phyloP scores from a whole-genome alignment of 2,329 filamentous ascomycete genomes.

The Zalaria sp. region DNA sequence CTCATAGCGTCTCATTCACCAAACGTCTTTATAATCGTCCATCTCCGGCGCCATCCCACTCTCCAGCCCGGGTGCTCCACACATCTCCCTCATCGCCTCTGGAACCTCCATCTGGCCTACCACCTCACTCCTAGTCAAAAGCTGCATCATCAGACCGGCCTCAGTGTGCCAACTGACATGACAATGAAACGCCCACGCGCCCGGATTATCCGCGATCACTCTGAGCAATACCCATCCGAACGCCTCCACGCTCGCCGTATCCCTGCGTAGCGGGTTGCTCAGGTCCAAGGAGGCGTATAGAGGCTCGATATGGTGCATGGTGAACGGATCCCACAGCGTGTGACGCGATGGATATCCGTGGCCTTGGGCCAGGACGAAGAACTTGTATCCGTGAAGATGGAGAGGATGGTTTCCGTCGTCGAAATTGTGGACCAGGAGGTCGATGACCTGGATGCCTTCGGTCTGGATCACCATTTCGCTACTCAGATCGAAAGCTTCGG shows the following conservation, averaged over 20 bases:
- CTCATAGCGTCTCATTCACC: background rate
- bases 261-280: slow-evolving; percentile 32
- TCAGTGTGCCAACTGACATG: slow-evolving; percentile 46
- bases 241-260: slow-evolving; percentile 39
- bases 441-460: slow-evolving; percentile 19
- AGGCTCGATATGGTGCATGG: slow-evolving; percentile 13
- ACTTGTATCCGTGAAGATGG: slow-evolving; percentile 23
- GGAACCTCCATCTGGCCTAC: slow-evolving; percentile 31
- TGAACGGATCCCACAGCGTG: slow-evolving; percentile 10
- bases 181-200: slow-evolving; percentile 45
- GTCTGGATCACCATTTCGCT: slow-evolving; percentile 23
- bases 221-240: slow-evolving; percentile 42
- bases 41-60: slow-evolving; percentile 37
- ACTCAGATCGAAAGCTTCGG: slow-evolving; percentile 13
- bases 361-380: slow-evolving; percentile 20
- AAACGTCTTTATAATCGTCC: slow-evolving; percentile 15
- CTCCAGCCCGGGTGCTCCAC: slow-evolving; percentile 31
- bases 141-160: slow-evolving; percentile 46
- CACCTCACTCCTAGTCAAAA: slow-evolving; percentile 35
- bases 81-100: slow-evolving; percentile 30
- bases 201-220: slow-evolving; percentile 43
- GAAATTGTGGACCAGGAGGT: slow-evolving; percentile 21
- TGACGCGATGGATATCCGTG: slow-evolving; percentile 17
- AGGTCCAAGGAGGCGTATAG: slow-evolving; percentile 21
- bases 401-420: slow-evolving; percentile 22